phyloP scores from a whole-genome alignment of 371 early-diverging fungal genomes.

The Mortierella sp. region DNA sequence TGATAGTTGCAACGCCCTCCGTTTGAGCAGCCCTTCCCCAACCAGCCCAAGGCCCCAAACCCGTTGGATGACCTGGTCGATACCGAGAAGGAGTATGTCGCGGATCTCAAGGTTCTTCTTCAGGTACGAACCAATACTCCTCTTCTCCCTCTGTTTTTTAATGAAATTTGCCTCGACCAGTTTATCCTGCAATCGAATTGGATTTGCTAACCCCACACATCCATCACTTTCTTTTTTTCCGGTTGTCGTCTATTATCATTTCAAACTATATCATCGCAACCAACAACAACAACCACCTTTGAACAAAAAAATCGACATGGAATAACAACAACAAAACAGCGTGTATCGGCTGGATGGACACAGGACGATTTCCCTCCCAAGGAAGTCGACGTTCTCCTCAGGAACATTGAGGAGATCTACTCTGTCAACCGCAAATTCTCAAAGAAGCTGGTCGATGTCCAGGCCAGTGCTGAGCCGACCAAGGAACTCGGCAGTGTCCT shows the following conservation, averaged over 20 bases:
- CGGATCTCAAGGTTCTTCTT: slow-evolving; percentile 50
- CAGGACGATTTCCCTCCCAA: slow-evolving; percentile 55
- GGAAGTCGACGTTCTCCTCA: slow-evolving; percentile 52
- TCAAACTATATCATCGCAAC: neutral
- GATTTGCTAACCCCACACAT: neutral
- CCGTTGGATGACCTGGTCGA: slow-evolving; percentile 54
- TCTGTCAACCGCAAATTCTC: slow-evolving; percentile 54
- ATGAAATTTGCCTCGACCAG: too few species aligned
- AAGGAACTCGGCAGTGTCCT: slow-evolving; percentile 44
- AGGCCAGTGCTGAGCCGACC: slow-evolving; percentile 26
- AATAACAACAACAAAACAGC: slow-evolving; percentile 16
- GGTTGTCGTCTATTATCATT: neutral
- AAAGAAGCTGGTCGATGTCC: slow-evolving; percentile 47
- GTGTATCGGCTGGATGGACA: slow-evolving; percentile 57
- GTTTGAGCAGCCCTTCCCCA: slow-evolving; percentile 39
- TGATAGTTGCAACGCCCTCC: slow-evolving; percentile 53
- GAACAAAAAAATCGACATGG: too few species aligned
- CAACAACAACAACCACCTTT: neutral
- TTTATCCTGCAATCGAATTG: neutral
- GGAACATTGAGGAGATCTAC: slow-evolving; percentile 53
- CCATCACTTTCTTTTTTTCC: neutral
- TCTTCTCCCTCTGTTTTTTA: too few species aligned
- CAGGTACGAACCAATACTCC: too few species aligned
- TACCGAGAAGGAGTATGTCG: slow-evolving; percentile 54
- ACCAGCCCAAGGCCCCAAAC: slow-evolving; percentile 46